Percentiles rank a stretch among this genome's conserved stretches.
These are phyloP conservation scores for Achlya hypogyna DNA, from an alignment of 352 stramenopile species.

Conservation along the genomic window DNA sequence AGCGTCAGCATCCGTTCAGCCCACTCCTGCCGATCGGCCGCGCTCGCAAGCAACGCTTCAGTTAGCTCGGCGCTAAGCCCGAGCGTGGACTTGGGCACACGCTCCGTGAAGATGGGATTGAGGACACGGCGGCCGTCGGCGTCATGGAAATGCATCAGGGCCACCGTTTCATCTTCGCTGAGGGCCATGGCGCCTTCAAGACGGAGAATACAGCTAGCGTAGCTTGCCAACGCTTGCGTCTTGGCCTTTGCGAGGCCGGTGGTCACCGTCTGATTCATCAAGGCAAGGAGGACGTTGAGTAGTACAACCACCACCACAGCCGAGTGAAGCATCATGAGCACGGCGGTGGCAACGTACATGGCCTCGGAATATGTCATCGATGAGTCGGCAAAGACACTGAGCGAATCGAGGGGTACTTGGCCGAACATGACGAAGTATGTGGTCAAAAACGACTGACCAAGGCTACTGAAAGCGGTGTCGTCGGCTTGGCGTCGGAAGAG, in stretches of 20 bases:
- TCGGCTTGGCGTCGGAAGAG: background rate
- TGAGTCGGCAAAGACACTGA: background rate
- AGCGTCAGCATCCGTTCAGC: background rate
- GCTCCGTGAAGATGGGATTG: background rate
- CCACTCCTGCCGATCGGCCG: background rate
- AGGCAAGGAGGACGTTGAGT: background rate
- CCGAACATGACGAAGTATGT: constrained; percentile 1
- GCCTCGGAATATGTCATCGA: background rate
- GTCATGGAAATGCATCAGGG: background rate
- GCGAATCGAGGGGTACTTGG: background rate
- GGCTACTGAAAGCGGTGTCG: background rate
- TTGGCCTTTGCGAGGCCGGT: background rate
- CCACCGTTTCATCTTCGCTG: background rate
- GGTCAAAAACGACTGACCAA: constrained; percentile 3
- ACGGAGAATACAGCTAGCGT: background rate
- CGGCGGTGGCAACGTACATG: background rate
- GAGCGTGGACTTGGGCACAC: background rate
- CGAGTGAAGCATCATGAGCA: background rate
- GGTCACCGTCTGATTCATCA: constrained; percentile 4
- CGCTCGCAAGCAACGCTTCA: background rate
- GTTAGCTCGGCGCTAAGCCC: background rate
- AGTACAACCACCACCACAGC: background rate
- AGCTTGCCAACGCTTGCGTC: background rate
- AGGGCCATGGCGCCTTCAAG: background rate
- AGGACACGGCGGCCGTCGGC: background rate